Percentiles rank a stretch among this genome's conserved stretches.
Conservation (phyloP, 371 early-diverging fungal species). For the Mucor circinelloides region DNA sequence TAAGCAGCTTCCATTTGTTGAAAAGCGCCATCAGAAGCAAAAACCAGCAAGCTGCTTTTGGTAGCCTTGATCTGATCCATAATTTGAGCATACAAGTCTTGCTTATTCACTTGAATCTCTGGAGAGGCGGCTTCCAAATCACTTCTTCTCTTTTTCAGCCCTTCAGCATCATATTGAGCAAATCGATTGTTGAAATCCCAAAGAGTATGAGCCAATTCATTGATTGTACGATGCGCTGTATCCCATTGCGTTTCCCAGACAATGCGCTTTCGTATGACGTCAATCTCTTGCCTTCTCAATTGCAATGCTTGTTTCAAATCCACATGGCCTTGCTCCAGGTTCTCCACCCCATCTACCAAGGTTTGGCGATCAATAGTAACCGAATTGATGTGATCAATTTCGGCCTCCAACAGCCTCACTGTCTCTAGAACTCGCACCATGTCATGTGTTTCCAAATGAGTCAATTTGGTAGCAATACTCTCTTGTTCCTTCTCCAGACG, state of each 20-base stretch:
- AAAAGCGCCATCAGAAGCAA: constrained; percentile 17
- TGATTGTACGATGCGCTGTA: constrained; percentile 13
- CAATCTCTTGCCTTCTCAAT: constrained; percentile 25
- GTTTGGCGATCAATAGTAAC: constrained; percentile 39
- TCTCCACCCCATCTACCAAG: constrained; percentile 35
- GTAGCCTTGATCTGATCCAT: background rate
- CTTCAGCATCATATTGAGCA: constrained; percentile 36
- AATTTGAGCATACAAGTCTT: background rate
- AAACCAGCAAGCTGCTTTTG: background rate
- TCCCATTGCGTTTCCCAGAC: constrained; percentile 28
- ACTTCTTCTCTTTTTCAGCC: constrained; percentile 13
- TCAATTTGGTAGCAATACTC: constrained; percentile 23
- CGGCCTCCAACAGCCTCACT: constrained; percentile 34
- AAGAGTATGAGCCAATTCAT: constrained; percentile 24
- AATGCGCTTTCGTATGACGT: constrained; percentile 16
- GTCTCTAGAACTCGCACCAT: constrained; percentile 25
- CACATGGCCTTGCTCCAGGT: constrained; percentile 26
- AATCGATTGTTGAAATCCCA: constrained; percentile 42
- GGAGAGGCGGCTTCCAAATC: background rate
- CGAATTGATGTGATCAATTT: constrained; percentile 42
- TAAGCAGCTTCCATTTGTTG: constrained; percentile 17
- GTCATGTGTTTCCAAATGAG: constrained; percentile 37
- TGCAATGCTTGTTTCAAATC: constrained; percentile 21
- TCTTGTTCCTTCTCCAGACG: constrained; percentile 38
- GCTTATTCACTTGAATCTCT: background rate